A percentile compares a stretch with the other conserved stretches of the same genome.
Conservation (phyloP, 2,329 filamentous ascomycete species). For the Spiromastix sp. region DNA sequence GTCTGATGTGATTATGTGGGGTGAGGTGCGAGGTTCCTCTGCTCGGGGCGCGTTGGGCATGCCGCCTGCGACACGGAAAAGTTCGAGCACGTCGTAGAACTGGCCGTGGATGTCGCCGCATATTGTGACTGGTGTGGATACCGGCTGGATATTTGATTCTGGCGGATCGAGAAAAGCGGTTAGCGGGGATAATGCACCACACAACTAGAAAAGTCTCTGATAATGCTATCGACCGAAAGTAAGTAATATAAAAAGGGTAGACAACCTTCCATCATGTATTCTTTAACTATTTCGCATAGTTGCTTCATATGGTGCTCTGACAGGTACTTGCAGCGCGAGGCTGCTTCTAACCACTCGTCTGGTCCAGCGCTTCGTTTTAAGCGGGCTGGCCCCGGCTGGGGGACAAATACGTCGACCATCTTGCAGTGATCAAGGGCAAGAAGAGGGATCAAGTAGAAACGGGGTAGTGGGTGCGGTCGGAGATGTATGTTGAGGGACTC, state of each 20-base stretch:
- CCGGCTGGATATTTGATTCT: conserved; percentile 99
- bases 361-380: conserved; percentile 73
- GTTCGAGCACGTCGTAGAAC: conserved; percentile 94
- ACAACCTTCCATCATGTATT: conserved; percentile 93
- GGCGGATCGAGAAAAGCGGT: conserved; percentile 1
- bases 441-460: no score
- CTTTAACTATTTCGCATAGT: conserved; percentile 96
- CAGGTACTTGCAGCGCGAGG: conserved; percentile 93
- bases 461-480: no score
- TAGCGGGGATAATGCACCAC: not conserved
- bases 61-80: conserved; percentile 91
- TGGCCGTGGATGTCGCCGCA: conserved; percentile 98
- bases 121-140: conserved; percentile 88
- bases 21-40: conserved; percentile 57
- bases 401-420: conserved; percentile 51
- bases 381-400: conserved; percentile 83
- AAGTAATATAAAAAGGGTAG: conserved; percentile 3
- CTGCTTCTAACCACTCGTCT: conserved; percentile 93
- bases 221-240: conserved; percentile 1
- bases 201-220: not conserved
- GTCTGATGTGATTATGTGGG: conserved; percentile 72
- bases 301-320: conserved; percentile 97
- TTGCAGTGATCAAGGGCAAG: no score
- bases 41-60: conserved; percentile 69
- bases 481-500: no score